Base-by-base conservation (phyloP, 345 rosid genomes). In the Eutrema heterophyllum region DNA sequence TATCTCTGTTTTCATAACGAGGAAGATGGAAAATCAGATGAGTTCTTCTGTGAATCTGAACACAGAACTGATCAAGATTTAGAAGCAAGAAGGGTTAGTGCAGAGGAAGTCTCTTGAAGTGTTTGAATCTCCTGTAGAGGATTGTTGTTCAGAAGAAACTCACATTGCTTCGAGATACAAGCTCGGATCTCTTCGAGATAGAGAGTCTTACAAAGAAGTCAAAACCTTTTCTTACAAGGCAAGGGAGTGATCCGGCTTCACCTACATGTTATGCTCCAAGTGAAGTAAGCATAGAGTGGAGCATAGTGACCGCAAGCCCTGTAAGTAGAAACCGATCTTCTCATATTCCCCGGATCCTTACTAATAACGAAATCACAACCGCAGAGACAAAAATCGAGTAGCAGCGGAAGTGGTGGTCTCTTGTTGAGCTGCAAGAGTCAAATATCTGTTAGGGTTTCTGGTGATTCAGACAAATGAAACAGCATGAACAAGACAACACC, bases 271-370 rank as follows among this genome's bases (percentile, higher is more conserved):
- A 89, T 53, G 88, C 96, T 0, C 97, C 98, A 10, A 93, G 98
- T 16, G 97, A 93, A 77, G 96, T 84, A 27, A 91, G 97, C 76
- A 83, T 93, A 51, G 90, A 93, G 24, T 93, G 97, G 98, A 93
- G 98, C 45, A 89, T 91, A 3, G 87, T 89, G 46, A 93, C 98
- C 2, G 96, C 90, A 43, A 77, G 81, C 61, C 81, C 77, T 49
- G 52, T 80, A 15, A 69, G 73, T 59, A 79, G 81, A 73, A 78
- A 76, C 38, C 55, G 82, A 3, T 15, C 71, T 32, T 71, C 39
- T 41, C 79, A n/a, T 27, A 64, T 59, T 55, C 76, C 73, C 55
- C 27, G 66, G 32, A 59, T 65, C 62, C 76, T 68, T 48, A 21
- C 45, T 26, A 35, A 40, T 15, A 71, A n/a, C n/a, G n/a, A 76